Conservation (phyloP, 2,329 filamentous ascomycete species). For the Calycina herbarum region DNA sequence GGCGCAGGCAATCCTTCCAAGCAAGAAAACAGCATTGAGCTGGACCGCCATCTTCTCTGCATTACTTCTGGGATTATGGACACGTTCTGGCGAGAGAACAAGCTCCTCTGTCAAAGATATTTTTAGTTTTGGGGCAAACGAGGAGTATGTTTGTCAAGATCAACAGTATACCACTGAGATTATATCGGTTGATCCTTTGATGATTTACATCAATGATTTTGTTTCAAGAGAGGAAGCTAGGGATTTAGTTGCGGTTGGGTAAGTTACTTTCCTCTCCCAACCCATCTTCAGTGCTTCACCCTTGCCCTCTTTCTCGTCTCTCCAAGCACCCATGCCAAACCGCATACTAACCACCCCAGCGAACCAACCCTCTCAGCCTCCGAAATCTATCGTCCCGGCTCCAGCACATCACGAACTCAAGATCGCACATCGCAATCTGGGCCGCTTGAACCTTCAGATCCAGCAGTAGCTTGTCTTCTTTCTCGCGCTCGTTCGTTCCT, state of each 20-base stretch:
- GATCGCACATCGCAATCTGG: constrained; percentile 19
- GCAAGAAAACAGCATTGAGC: background rate
- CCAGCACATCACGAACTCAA: constrained; percentile 6
- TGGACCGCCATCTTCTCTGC: background rate
- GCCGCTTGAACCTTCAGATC: constrained; percentile 13
- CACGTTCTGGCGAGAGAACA: background rate
- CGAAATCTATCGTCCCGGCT: constrained; percentile 13
- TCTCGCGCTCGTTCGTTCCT: constrained; percentile 17
- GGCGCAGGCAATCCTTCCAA: background rate
- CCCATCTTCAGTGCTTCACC: no score
- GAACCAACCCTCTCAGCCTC: constrained; percentile 15
- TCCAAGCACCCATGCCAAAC: no score
- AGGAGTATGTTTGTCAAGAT: constrained; percentile 18
- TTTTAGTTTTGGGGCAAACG: background rate
- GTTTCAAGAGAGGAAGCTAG: constrained; percentile 18
- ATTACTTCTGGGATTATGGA: background rate
- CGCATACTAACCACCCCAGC: background rate
- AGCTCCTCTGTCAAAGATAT: no score
- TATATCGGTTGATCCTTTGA: constrained; percentile 26
- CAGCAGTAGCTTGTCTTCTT: constrained; percentile 19
- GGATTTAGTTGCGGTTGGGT: constrained; percentile 22
- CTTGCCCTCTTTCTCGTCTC: no score
- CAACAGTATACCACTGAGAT: constrained; percentile 28
- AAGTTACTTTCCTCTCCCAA: background rate
- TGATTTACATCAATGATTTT: constrained; percentile 32